Base-by-base conservation (phyloP, 768 basidiomycete species). In the Serendipita sp. region DNA sequence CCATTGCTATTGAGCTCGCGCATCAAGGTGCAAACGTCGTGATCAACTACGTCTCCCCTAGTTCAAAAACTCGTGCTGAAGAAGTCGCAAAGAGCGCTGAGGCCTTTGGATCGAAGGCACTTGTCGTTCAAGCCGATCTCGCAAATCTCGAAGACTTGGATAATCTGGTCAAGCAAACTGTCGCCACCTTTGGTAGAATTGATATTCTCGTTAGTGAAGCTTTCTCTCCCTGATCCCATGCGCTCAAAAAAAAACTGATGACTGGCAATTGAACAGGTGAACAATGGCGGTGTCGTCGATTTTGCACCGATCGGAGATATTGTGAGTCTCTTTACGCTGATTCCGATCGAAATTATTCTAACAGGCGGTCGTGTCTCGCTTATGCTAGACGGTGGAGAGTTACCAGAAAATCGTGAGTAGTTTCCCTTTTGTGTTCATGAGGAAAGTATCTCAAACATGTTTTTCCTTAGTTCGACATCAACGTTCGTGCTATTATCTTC, bases 401-500 rank as follows among this genome's bases (percentile, higher is more conserved):
- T 58, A 58, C 30, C 53, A 58, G 26, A 24, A 33, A 24, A 58
- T 34, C 24, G 53, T 34, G 31, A 58, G 53, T 31, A 4, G 4
- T 58, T 22, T 48, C n/a, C 26, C 17, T 58, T 34, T 13, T n/a
- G 20, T 58, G 14, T 11, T 5, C 11, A n/a, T 58, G 20, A 4
- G 1, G 9, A 11, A 4, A 33, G 53, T 58, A n/a, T 50, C 38
- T n/a, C n/a, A n/a, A n/a, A 38, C 53, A 26, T 11, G 14, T 34
- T 4, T 9, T 58, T 11, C 53, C 14, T n/a, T 78, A 81, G 65
- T 75, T 82, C 64, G 71, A 78, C 61, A 75, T 75, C 48, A 84
- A 84, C 64, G 81, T 83, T 61, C 82, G 83, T 67, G 81, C 77
- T 0, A 81, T 82, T 1, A 65, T 84, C 14, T 84, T 83, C 72